Conservation (phyloP, 495 filamentous ascomycete species). For the Aspergillus ellipticus region DNA sequence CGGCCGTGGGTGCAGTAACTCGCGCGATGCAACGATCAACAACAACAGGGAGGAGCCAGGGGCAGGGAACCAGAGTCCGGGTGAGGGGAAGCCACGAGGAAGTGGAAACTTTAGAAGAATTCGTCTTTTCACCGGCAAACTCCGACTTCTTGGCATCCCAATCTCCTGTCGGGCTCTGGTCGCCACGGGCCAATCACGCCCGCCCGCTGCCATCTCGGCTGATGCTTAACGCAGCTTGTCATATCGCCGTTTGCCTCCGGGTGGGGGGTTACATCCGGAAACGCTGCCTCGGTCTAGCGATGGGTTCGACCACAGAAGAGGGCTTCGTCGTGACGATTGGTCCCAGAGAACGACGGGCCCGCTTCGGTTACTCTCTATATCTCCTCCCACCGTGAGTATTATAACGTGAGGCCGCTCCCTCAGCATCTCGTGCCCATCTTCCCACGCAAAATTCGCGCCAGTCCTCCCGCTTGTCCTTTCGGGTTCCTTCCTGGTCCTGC, state of each 20-base stretch:
- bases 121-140: constrained; percentile 13
- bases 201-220: constrained; percentile 1
- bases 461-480: constrained; percentile 6
- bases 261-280: constrained; percentile 35
- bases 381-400: constrained; percentile 12
- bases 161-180: constrained; percentile 13
- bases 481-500: constrained; percentile 12
- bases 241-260: constrained; percentile 18
- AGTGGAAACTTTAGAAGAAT: not conserved
- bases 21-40: not conserved
- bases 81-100: not conserved
- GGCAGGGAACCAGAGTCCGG: not conserved
- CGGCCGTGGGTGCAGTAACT: not conserved
- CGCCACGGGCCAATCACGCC: constrained; percentile 9
- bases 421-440: not conserved
- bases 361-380: constrained; percentile 13
- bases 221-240: constrained; percentile 22
- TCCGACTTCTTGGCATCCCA: constrained; percentile 10
- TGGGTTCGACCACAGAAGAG: constrained; percentile 13
- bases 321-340: constrained; percentile 3
- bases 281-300: constrained; percentile 9
- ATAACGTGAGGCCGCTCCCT: constrained; percentile 20
- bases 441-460: constrained; percentile 1
- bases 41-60: not conserved
- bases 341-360: constrained; percentile 17